Evolutionary conservation across 306 rosid species (phyloP).

Genomic region (Medicago lupulina): DNA sequence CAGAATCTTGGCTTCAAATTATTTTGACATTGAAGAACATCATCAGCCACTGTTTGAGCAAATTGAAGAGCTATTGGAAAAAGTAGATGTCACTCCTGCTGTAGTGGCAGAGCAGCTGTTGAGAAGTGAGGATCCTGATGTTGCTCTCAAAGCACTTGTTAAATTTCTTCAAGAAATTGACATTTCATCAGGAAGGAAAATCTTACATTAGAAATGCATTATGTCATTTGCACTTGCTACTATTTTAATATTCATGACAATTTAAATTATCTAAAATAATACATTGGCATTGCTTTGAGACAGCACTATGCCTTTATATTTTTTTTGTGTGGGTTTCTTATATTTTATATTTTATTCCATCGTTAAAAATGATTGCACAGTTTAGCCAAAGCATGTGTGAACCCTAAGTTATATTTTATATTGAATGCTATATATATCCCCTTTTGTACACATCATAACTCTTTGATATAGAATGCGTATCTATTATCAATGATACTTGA

Average conservation of each 20-base stretch:
- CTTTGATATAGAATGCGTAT: no score
- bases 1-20: constrained; percentile 49
- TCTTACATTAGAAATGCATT: not conserved
- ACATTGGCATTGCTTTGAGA: not conserved
- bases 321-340: not conserved
- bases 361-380: no score
- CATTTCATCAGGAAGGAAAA: not conserved
- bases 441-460: no score
- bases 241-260: no score
- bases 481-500: no score
- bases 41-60: constrained; percentile 41
- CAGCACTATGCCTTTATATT: not conserved
- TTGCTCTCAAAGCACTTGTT: constrained; percentile 39
- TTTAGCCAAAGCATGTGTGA: no score
- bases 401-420: no score
- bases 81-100: constrained; percentile 54
- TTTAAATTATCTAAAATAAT: no score
- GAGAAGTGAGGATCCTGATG: constrained; percentile 54
- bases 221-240: not conserved
- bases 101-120: constrained; percentile 60
- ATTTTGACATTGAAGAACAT: constrained; percentile 46
- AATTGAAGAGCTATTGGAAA: constrained; percentile 49
- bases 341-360: no score
- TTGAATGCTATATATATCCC: no score
- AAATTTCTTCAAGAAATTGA: constrained; percentile 40